Conservation (phyloP, 2,329 filamentous ascomycete species). For the Scedosporium minutisporum region DNA sequence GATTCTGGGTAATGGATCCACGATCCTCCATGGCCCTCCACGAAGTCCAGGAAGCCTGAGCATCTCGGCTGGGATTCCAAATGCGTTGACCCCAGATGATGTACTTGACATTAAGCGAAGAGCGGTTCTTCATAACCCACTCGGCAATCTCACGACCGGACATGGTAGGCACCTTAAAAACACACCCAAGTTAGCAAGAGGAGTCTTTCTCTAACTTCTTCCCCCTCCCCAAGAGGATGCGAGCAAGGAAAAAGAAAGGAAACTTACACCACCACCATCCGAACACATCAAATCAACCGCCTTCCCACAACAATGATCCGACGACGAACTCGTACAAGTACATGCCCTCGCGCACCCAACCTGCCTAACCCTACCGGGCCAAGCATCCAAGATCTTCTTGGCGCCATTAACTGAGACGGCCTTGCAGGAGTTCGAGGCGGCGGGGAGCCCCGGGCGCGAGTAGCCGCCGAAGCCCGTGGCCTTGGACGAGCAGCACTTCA, state of each 20-base stretch:
- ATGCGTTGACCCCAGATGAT: constrained; percentile 41
- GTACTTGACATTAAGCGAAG: constrained; percentile 32
- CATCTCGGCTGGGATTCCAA: constrained; percentile 28
- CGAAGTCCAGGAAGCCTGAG: constrained; percentile 26
- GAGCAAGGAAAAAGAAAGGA: background rate
- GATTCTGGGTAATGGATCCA: constrained; percentile 29
- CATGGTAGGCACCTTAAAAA: constrained; percentile 21
- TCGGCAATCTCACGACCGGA: constrained; percentile 34
- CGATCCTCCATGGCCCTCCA: constrained; percentile 35
- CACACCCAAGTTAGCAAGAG: background rate
- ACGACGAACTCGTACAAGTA: constrained; percentile 20
- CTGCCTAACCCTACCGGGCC: constrained; percentile 24
- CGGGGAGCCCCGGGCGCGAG: constrained; percentile 21
- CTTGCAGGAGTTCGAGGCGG: constrained; percentile 23
- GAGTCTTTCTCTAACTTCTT: background rate
- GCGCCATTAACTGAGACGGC: constrained; percentile 24
- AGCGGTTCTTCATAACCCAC: constrained; percentile 36
- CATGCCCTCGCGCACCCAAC: constrained; percentile 24
- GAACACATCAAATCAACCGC: constrained; percentile 29
- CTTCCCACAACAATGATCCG: constrained; percentile 27
- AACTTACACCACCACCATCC: constrained; percentile 26
- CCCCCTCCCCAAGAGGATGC: background rate
- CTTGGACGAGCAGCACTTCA: constrained; percentile 27
- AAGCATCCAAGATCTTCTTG: constrained; percentile 23
- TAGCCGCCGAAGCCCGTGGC: constrained; percentile 26